These are phyloP conservation scores for Acacia crassicarpa DNA, from an alignment of 306 rosid genomes.

Conservation along the genomic window DNA sequence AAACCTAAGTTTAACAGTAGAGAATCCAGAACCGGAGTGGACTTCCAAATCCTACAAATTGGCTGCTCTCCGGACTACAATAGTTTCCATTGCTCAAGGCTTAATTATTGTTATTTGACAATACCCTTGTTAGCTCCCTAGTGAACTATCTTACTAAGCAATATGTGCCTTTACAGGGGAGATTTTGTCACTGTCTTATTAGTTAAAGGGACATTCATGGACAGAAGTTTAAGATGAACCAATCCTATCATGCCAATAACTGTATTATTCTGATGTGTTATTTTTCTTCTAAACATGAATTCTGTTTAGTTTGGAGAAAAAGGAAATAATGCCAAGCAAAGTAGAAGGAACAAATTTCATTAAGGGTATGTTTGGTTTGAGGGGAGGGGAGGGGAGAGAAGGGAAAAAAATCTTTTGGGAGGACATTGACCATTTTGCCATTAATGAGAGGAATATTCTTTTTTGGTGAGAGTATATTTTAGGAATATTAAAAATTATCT, in stretches of 20 bases:
- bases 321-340: not conserved
- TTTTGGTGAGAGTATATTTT: too few relatives aligned
- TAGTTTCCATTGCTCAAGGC: not conserved
- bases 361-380: too few relatives aligned
- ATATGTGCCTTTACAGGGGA: not conserved
- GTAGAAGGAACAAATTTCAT: not conserved
- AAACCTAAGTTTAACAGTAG: too few relatives aligned
- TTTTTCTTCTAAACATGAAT: not conserved
- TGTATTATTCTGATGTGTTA: not conserved
- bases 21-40: too few relatives aligned
- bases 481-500: too few relatives aligned
- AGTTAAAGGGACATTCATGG: not conserved
- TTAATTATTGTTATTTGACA: too few relatives aligned
- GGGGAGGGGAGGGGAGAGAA: too few relatives aligned
- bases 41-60: not conserved
- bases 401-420: too few relatives aligned
- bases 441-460: too few relatives aligned
- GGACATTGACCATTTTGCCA: too few relatives aligned
- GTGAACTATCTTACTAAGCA: not conserved
- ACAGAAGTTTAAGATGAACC: not conserved
- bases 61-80: not conserved
- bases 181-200: not conserved
- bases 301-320: not conserved
- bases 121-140: not conserved
- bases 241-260: slow-evolving; percentile 1